phyloP scores from a whole-genome alignment of 768 basidiomycete genomes.

The Podaxis sp. region DNA sequence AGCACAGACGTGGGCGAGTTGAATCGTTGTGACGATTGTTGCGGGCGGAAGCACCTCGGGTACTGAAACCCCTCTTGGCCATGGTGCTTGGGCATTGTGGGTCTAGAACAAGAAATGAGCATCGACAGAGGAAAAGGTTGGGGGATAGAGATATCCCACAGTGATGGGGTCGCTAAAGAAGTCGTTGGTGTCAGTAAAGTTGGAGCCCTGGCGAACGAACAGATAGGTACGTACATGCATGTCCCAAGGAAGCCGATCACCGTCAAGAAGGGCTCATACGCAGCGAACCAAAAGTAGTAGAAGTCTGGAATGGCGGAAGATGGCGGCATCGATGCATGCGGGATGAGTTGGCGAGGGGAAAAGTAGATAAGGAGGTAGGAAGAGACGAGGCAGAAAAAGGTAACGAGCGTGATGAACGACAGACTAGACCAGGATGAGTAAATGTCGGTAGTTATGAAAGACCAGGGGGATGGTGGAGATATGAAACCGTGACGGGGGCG shows the following conservation, averaged over 20 bases:
- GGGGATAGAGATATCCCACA: conserved; percentile 34
- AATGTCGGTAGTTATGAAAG: not conserved
- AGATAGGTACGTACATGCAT: conserved; percentile 36
- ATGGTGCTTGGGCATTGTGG: conserved; percentile 75
- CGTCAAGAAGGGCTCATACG: conserved; percentile 73
- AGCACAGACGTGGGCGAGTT: conserved; percentile 77
- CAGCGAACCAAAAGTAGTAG: conserved; percentile 73
- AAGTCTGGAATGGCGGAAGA: conserved; percentile 68
- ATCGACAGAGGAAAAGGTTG: conserved; percentile 1
- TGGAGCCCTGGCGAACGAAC: not conserved
- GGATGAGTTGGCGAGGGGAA: conserved; percentile 15
- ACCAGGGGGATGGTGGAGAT: conserved; percentile 19
- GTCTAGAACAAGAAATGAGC: conserved; percentile 39
- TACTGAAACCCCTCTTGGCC: conserved; percentile 50
- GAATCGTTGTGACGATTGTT: conserved; percentile 67
- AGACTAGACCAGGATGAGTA: not conserved
- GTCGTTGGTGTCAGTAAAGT: conserved; percentile 5
- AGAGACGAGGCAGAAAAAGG: conserved; percentile 1
- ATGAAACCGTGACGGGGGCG: conserved; percentile 5
- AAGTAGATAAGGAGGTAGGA: conserved; percentile 10
- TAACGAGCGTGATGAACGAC: conserved; percentile 5
- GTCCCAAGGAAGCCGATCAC: conserved; percentile 66
- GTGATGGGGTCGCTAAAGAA: conserved; percentile 56
- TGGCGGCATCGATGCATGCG: conserved; percentile 31
- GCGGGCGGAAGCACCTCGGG: conserved; percentile 55